Percentiles rank a stretch among this genome's conserved stretches.
Evolutionary conservation across 2,329 filamentous ascomycete species (phyloP).

Genomic region (Colletotrichum spinosum): DNA sequence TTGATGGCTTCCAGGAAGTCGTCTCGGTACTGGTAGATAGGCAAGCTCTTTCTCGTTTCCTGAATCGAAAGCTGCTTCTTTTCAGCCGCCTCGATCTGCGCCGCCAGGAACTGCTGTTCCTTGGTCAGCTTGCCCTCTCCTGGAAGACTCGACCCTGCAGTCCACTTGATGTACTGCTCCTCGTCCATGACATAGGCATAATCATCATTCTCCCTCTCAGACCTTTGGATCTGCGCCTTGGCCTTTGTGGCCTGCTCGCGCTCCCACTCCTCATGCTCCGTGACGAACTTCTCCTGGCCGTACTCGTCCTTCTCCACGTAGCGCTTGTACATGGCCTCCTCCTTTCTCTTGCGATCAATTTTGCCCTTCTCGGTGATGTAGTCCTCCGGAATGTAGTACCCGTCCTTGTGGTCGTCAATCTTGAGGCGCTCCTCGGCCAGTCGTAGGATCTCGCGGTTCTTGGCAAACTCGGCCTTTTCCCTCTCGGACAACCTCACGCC

Average conservation of each 20-base stretch:
- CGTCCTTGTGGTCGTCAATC: conserved; percentile 93
- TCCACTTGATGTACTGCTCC: conserved; percentile 87
- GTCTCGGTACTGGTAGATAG: conserved; percentile 89
- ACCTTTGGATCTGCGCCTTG: conserved; percentile 82
- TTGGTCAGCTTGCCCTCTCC: conserved; percentile 80
- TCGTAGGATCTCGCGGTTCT: conserved; percentile 84
- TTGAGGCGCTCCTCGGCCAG: conserved; percentile 85
- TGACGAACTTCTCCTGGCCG: conserved; percentile 89
- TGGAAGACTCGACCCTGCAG: conserved; percentile 77
- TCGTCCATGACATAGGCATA: conserved; percentile 97
- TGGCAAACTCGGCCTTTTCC: conserved; percentile 89
- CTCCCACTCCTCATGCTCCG: conserved; percentile 97
- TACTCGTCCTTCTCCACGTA: conserved; percentile 90
- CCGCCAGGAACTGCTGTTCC: conserved; percentile 82
- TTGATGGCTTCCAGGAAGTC: conserved; percentile 88
- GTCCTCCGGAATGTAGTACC: conserved; percentile 93
- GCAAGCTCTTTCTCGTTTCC: conserved; percentile 89
- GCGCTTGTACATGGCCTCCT: conserved; percentile 89
- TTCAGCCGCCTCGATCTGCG: conserved; percentile 89
- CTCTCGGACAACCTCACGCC: conserved; percentile 79
- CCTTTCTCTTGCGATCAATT: conserved; percentile 86
- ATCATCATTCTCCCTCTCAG: conserved; percentile 81
- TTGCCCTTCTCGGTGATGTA: conserved; percentile 96
- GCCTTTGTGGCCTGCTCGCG: conserved; percentile 88
- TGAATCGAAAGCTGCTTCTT: conserved; percentile 89